phyloP scores from a whole-genome alignment of 345 rosid species.

The Arabis alpina region DNA sequence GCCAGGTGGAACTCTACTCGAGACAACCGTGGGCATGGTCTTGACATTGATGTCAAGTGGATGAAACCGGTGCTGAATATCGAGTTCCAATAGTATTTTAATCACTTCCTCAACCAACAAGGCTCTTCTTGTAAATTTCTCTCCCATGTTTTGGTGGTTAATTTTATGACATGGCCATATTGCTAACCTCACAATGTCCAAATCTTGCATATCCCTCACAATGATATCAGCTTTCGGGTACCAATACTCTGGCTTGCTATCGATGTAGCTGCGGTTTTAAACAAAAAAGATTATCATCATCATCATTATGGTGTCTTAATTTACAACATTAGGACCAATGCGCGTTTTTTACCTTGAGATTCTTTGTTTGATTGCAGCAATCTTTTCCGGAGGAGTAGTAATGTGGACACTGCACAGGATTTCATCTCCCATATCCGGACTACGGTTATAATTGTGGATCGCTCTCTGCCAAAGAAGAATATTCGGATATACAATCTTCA shows the following conservation, averaged over 20 bases:
- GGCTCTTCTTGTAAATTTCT: conserved; percentile 59
- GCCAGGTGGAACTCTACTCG: conserved; percentile 50
- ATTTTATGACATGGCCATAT: conserved; percentile 69
- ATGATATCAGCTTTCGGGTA: conserved; percentile 54
- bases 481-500: conserved; percentile 71
- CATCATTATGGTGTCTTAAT: neutral
- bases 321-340: neutral
- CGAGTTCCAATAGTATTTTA: conserved; percentile 66
- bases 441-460: conserved; percentile 74
- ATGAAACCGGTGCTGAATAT: conserved; percentile 60
- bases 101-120: conserved; percentile 70
- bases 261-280: conserved; percentile 52
- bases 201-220: conserved; percentile 53
- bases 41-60: conserved; percentile 73
- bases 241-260: conserved; percentile 80
- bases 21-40: conserved; percentile 49
- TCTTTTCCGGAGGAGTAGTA: conserved; percentile 68
- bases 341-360: conserved; percentile 50
- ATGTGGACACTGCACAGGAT: conserved; percentile 68
- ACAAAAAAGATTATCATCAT: neutral
- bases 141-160: conserved; percentile 71
- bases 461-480: conserved; percentile 63
- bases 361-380: conserved; percentile 62
- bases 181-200: conserved; percentile 57
- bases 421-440: conserved; percentile 90